Evolutionary conservation across 345 rosid species (phyloP).

Genomic region (Gossypium sturtianum): DNA sequence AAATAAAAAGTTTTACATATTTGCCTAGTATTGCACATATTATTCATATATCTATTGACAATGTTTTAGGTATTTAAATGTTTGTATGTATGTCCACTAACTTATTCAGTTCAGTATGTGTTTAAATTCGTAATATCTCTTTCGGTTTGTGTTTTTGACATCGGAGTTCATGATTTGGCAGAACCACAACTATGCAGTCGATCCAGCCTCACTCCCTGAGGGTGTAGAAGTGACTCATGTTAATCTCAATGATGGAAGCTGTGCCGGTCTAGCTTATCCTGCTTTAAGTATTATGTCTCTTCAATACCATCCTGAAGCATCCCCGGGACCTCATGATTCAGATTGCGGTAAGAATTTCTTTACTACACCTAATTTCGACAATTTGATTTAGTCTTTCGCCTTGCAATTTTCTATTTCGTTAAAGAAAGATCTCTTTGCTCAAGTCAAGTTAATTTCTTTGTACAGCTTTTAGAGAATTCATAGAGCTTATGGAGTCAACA

Average conservation of each 20-base stretch:
- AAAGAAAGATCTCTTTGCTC: neutral
- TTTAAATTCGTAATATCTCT: neutral
- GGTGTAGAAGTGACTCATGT: slow-evolving; percentile 90
- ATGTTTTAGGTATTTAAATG: neutral
- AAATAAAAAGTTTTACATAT: neutral
- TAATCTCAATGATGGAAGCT: slow-evolving; percentile 92
- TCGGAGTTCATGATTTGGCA: slow-evolving; percentile 26
- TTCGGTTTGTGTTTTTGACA: neutral
- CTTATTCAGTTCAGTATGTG: neutral
- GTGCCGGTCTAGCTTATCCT: slow-evolving; percentile 89
- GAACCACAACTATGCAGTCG: slow-evolving; percentile 98
- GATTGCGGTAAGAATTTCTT: slow-evolving; percentile 45
- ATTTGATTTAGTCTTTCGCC: neutral
- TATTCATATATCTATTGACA: neutral
- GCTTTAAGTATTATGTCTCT: slow-evolving; percentile 74
- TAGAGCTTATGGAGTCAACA: slow-evolving; percentile 50
- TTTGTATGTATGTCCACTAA: neutral
- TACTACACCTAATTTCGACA: neutral
- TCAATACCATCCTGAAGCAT: slow-evolving; percentile 96
- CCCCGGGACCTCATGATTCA: slow-evolving; percentile 98
- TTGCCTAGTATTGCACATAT: too few species aligned
- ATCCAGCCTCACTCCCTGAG: slow-evolving; percentile 76
- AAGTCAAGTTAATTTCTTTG: neutral
- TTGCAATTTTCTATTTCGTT: neutral
- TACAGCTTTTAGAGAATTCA: slow-evolving; percentile 51